phyloP scores from a whole-genome alignment of 495 filamentous ascomycete genomes.

The Lasiosphaeria ovina region DNA sequence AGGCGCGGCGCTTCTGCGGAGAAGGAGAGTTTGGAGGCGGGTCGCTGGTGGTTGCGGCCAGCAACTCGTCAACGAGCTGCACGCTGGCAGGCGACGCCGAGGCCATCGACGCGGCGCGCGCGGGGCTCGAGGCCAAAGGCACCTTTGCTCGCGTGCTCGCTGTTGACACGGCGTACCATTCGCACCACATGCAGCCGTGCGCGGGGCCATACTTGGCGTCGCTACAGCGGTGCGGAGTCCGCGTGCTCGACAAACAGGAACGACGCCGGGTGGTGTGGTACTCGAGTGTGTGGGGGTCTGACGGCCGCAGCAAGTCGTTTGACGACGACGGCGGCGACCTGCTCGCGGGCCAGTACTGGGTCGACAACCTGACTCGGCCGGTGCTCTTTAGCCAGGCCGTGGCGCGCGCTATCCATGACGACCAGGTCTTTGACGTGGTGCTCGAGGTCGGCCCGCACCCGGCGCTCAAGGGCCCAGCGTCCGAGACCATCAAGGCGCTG shows the following conservation, averaged over 20 bases:
- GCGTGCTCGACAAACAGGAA: neutral
- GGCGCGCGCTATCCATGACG: constrained; percentile 11
- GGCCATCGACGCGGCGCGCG: constrained; percentile 33
- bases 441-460: constrained; percentile 61
- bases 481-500: constrained; percentile 42
- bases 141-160: constrained; percentile 47
- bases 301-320: constrained; percentile 10
- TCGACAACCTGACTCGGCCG: constrained; percentile 45
- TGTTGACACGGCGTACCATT: constrained; percentile 44
- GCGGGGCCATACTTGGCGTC: constrained; percentile 34
- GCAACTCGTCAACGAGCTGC: constrained; percentile 46
- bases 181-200: constrained; percentile 38
- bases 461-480: constrained; percentile 49
- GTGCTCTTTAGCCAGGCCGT: constrained; percentile 46
- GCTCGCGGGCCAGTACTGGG: constrained; percentile 40
- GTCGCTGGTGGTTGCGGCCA: constrained; percentile 37
- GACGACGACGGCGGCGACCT: constrained; percentile 9
- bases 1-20: constrained; percentile 14
- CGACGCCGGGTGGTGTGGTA: constrained; percentile 3
- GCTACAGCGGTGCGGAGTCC: constrained; percentile 13
- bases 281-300: constrained; percentile 25
- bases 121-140: constrained; percentile 26
- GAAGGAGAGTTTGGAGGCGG: neutral
- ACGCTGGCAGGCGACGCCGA: constrained; percentile 44
- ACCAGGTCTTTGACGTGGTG: constrained; percentile 28